Percentiles rank a stretch among this genome's conserved stretches.
These are phyloP conservation scores for Tuber brumale DNA, from an alignment of 495 filamentous ascomycete species.

Conservation along the genomic window DNA sequence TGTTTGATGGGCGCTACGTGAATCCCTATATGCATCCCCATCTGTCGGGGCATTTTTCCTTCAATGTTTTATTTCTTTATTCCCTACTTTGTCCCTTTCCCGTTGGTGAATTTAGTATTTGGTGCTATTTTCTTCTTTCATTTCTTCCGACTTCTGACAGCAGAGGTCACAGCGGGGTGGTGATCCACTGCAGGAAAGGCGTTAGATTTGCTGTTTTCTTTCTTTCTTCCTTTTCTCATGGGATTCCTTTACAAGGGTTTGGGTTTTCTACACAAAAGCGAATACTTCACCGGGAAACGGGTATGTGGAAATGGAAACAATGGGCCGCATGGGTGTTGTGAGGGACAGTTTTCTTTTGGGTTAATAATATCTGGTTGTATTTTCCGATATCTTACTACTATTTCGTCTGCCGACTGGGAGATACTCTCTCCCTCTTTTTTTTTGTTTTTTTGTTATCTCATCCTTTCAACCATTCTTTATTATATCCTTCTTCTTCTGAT, in stretches of 20 bases:
- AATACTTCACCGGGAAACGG: not conserved
- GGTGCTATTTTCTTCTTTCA: not conserved
- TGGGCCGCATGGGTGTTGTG: not conserved
- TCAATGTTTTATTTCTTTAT: not conserved
- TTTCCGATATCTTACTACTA: not conserved
- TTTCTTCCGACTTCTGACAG: not conserved
- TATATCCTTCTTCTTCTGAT: not conserved
- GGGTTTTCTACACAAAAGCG: not conserved
- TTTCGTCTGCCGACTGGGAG: not conserved
- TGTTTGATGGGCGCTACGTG: slow-evolving; percentile 9
- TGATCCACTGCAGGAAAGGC: not conserved
- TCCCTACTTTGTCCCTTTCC: not conserved
- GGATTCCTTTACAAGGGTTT: not conserved
- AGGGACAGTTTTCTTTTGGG: not conserved
- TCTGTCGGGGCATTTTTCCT: not conserved
- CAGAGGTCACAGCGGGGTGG: not conserved
- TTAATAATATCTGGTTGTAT: not conserved
- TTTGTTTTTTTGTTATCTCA: no score
- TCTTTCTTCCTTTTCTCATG: not conserved
- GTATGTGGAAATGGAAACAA: not conserved
- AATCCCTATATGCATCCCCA: not conserved
- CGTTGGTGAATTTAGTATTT: not conserved
- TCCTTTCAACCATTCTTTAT: not conserved
- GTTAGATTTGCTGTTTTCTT: not conserved
- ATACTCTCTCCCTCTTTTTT: not conserved